A percentile compares a stretch with the other conserved stretches of the same genome.
Evolutionary conservation across 2,329 filamentous ascomycete species (phyloP).

Genomic region (Pestalotiopsis sp.): DNA sequence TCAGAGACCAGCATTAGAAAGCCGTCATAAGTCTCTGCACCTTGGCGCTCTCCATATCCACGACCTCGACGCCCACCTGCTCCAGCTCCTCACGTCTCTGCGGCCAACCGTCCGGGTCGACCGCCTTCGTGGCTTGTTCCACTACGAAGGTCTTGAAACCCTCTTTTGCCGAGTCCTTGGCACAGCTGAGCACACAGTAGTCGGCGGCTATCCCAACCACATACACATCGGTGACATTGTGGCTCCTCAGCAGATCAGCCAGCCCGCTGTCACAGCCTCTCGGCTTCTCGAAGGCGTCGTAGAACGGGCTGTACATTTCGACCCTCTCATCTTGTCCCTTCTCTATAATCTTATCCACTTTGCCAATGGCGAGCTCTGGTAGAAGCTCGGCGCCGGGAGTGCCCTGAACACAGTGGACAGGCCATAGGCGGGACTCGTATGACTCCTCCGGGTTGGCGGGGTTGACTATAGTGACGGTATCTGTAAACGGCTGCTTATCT

Average conservation of each 20-base stretch:
- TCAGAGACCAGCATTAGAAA: not conserved
- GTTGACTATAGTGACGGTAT: conserved; percentile 65
- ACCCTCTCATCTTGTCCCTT: conserved; percentile 77
- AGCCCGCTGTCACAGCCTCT: conserved; percentile 66
- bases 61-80: conserved; percentile 61
- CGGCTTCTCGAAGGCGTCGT: conserved; percentile 72
- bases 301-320: conserved; percentile 95
- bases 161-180: conserved; percentile 72
- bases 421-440: conserved; percentile 78
- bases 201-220: conserved; percentile 86
- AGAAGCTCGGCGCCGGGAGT: conserved; percentile 74
- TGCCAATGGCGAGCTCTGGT: conserved; percentile 64
- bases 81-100: conserved; percentile 55
- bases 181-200: conserved; percentile 85
- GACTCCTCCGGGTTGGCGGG: conserved; percentile 63
- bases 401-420: conserved; percentile 81
- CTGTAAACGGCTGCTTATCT: conserved; percentile 67
- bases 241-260: conserved; percentile 54
- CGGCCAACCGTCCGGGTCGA: conserved; percentile 64
- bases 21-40: conserved; percentile 48
- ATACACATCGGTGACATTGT: conserved; percentile 75
- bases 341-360: conserved; percentile 68
- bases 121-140: conserved; percentile 75
- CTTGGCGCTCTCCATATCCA: conserved; percentile 58
- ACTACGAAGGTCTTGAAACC: conserved; percentile 80